Evolutionary conservation across 1,284 basidiomycete genomes (phyloP).

Genomic region (Inonotus obliquus): DNA sequence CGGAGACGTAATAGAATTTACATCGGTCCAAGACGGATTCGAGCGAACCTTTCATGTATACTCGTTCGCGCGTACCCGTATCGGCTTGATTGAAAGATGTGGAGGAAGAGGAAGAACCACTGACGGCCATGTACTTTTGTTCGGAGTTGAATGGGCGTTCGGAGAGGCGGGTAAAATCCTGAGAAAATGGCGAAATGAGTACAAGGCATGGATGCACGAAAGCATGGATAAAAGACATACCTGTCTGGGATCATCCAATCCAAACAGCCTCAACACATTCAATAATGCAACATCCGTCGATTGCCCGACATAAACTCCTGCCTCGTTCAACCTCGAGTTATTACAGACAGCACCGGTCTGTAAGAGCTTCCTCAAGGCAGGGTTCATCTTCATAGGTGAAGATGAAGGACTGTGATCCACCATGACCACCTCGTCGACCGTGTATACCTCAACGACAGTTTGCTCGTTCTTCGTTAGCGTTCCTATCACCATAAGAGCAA

Average conservation of each 20-base stretch:
- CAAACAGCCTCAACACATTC: constrained; percentile 74
- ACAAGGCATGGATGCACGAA: background rate
- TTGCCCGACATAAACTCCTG: constrained; percentile 77
- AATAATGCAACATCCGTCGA: constrained; percentile 92
- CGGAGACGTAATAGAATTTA: constrained; percentile 83
- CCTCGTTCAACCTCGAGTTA: constrained; percentile 63
- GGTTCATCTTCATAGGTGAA: constrained; percentile 34
- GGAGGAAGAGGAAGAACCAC: constrained; percentile 40
- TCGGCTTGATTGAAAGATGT: constrained; percentile 27
- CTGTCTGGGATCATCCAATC: constrained; percentile 53
- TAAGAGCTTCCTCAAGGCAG: constrained; percentile 57
- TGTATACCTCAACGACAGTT: constrained; percentile 86
- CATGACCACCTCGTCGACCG: constrained; percentile 76
- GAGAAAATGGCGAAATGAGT: background rate
- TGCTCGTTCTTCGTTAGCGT: constrained; percentile 96
- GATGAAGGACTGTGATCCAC: constrained; percentile 41
- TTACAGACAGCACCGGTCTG: constrained; percentile 70
- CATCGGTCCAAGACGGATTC: constrained; percentile 84
- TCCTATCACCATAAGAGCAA: constrained; percentile 43
- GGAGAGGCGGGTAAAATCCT: constrained; percentile 69
- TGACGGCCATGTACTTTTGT: constrained; percentile 88
- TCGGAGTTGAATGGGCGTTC: constrained; percentile 94
- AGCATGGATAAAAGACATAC: constrained; percentile 1
- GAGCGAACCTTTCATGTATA: constrained; percentile 91
- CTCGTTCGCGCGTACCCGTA: constrained; percentile 57